Base-by-base conservation (phyloP, 306 rosid species). In the Senna siamea region DNA sequence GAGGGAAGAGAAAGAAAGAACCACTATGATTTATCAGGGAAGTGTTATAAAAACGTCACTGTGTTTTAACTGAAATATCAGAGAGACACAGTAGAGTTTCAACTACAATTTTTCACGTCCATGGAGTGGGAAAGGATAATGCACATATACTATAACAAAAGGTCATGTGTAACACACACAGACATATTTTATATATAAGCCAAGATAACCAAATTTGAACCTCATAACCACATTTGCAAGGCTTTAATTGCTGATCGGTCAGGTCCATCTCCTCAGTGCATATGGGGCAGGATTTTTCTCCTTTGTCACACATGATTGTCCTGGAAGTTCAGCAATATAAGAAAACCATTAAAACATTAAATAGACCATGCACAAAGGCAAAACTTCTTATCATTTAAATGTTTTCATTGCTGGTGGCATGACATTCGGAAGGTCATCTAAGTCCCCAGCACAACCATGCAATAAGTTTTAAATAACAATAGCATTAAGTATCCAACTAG, bases 161-260 rank as follows among this genome's bases (percentile, higher is more conserved):
- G 76, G 9, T 17, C 35, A 35, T 60, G 22, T 35, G 43, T 1
- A 59, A 2, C 32, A 22, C 19, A 41, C 35, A 60, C 34, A 10
- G 10, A 26, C 13, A 56, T 7, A 15, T 17, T 26, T 28, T 37
- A 37, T 37, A 56, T 46, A 18, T 23, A 9, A 26, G 18, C 56
- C 53, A 52, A 34, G n/a, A 19, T 13, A 53, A 9, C 50, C 52
- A 41, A 77, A 51, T 48, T 18, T n/a, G 22, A 80, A 85, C 89
- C 89, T 82, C 86, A 35, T 85, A 85, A 43, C 89, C 89, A 67
- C 89, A 85, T 73, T 76, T 79, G 82, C 89, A 82, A 53, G 89
- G 89, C 79, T 85, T 85, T 72, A 85, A 78, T 54, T 85, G 89
- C 82, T 82, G 89, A 79, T 85, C 89, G 34, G 89, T 85, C 44